These are phyloP conservation scores for Spiraea crenata DNA, from an alignment of 331 rosid species.

Conservation along the genomic window DNA sequence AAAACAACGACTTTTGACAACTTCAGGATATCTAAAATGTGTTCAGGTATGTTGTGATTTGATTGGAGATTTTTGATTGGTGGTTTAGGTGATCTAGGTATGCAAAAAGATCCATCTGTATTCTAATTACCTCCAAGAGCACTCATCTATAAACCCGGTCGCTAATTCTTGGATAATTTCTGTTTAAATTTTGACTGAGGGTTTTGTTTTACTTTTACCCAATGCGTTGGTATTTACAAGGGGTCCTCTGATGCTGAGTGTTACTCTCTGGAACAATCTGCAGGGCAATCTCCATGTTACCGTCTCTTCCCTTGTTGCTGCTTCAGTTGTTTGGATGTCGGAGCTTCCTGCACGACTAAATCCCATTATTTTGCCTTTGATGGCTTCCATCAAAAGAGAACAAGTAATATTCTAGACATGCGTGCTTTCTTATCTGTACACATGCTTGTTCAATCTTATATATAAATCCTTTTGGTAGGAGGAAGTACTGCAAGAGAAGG, in stretches of 20 bases:
- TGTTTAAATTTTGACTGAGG: neutral
- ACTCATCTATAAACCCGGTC: too few relatives aligned
- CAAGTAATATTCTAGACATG: constrained; percentile 51
- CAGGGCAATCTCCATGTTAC: constrained; percentile 92
- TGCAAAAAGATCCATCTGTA: neutral
- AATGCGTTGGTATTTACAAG: neutral
- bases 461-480: constrained; percentile 51
- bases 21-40: constrained; percentile 95
- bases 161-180: neutral
- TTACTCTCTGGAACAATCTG: constrained; percentile 34
- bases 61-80: constrained; percentile 6
- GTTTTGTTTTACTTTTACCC: neutral
- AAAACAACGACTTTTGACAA: constrained; percentile 82
- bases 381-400: constrained; percentile 97
- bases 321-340: constrained; percentile 98
- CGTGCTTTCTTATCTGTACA: constrained; percentile 3
- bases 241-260: constrained; percentile 22
- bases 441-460: constrained; percentile 21
- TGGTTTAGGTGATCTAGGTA: constrained; percentile 3
- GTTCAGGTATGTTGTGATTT: constrained; percentile 74
- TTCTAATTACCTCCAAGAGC: too few relatives aligned
- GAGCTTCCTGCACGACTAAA: constrained; percentile 84
- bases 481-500: constrained; percentile 88
- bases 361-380: constrained; percentile 90
- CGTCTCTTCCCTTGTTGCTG: constrained; percentile 87